Evolutionary conservation across 768 basidiomycete genomes (phyloP), one percentile per base, ranked within the genome.

Genomic region (Lactifluus hygrophoroides): DNA sequence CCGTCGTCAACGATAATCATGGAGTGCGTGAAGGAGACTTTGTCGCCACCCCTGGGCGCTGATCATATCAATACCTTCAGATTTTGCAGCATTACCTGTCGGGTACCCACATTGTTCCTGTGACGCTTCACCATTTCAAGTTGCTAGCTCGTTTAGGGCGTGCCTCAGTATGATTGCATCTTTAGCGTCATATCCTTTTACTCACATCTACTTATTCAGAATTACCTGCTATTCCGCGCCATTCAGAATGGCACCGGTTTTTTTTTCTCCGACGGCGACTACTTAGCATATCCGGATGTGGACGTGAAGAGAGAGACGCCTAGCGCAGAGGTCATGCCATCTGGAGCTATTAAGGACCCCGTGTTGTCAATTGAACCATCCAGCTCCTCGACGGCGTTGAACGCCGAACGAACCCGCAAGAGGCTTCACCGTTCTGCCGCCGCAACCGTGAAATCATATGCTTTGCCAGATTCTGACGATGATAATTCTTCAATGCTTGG

Each of bases 41-140:
- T 32, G 16, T n/a, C 28, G 13, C 30, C 3, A 38, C 23, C 14
- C 43, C 21, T 48, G 48, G 49, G 60, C n/a, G 82, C 82, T 72
- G 82, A 61, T 69, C 84, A 35, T 74, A 80, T 59, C 65, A 73
- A 32, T 80, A 25, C n/a, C 27, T 65, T 66, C 80, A 51, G 48
- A 42, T 38, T 54, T 64, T 69, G 57, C 66, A 42, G 59, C 64
- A 49, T 42, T 66, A 67, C 5, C 61, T 68, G n/a, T 66, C 61
- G 48, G 65, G 53, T 35, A 54, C 66, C 27, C 61, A 65, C 7
- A 80, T 74, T 44, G 85, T 89, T 27, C 88, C 88, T 21, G 67
- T 89, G 32, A 90, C 88, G 5, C 71, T 90, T 51, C 83, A 86
- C 65, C 87, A 88, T 65, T 90, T 90, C 72, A 79, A 82, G 67